Evolutionary conservation across 2,329 filamentous ascomycete genomes (phyloP).

Genomic region (Fusarium pseudonygamai): DNA sequence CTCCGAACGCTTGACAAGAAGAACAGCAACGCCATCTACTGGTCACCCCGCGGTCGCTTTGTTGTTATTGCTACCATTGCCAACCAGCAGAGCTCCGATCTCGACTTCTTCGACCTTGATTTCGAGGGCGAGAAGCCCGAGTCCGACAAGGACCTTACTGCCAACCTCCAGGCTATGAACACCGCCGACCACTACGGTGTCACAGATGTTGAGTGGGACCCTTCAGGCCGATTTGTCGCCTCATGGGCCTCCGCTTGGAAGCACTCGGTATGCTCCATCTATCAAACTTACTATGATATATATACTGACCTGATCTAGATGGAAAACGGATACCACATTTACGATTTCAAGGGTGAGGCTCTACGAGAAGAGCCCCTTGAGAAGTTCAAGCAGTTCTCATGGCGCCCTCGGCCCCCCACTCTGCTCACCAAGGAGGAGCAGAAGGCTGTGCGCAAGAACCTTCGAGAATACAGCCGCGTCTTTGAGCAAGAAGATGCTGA

Average conservation of each 20-base stretch:
- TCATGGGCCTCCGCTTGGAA: slow-evolving; percentile 96
- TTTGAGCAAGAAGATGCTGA: slow-evolving; percentile 97
- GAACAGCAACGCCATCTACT: slow-evolving; percentile 99
- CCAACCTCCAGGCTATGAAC: slow-evolving; percentile 95
- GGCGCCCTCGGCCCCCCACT: slow-evolving; percentile 91
- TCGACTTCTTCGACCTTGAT: slow-evolving; percentile 98
- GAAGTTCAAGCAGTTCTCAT: slow-evolving; percentile 97
- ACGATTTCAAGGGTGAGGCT: slow-evolving; percentile 92
- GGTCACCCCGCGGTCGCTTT: slow-evolving; percentile 95
- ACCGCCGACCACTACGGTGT: slow-evolving; percentile 96
- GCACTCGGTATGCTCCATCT: slow-evolving; percentile 76
- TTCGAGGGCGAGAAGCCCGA: slow-evolving; percentile 97
- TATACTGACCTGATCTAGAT: slow-evolving; percentile 68
- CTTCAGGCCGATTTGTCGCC: slow-evolving; percentile 92
- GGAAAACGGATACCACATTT: slow-evolving; percentile 99
- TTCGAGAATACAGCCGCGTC: slow-evolving; percentile 92
- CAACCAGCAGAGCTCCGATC: slow-evolving; percentile 91
- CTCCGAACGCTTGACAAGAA: slow-evolving; percentile 97
- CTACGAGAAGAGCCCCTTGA: slow-evolving; percentile 92
- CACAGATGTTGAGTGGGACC: slow-evolving; percentile 98
- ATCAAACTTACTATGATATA: slow-evolving; percentile 23
- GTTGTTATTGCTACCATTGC: slow-evolving; percentile 93
- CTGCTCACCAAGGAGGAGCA: slow-evolving; percentile 96
- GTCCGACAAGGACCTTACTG: slow-evolving; percentile 90
- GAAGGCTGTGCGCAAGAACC: slow-evolving; percentile 97